Base-by-base conservation (phyloP, 2,329 filamentous ascomycete genomes). In the Ceratocystis destructans region DNA sequence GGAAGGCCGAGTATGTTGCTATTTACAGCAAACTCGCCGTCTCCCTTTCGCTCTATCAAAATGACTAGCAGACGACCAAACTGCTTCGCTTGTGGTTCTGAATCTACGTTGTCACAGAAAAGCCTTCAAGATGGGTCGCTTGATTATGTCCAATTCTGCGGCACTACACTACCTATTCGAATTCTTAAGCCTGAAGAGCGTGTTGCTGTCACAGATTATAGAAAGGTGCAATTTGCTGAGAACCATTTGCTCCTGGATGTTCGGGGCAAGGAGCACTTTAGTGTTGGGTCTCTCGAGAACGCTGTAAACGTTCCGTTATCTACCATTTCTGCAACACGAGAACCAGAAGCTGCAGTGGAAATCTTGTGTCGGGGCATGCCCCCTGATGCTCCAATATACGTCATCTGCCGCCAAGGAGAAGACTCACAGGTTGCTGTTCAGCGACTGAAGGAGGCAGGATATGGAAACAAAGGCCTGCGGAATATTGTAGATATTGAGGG, bases 131-230 rank as follows among this genome's bases (percentile, higher is more conserved):
- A 80, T 0, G 87, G 88, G 0, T 86, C 83, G 4, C 78, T 92
- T 61, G 90, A 96, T 73, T 97, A 97, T 73, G 81, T 88, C 0
- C 84, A 87, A 64, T 96, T 97, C 73, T 97, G 93, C 72, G 91
- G 92, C 3, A 80, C 84, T 0, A 74, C 76, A 1, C 69, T 73
- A 62, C 81, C 84, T 0, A 77, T 87, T 20, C 22, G 50, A 8
- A 69, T 87, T 2, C 79, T 96, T 0, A 73, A 71, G 5, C 76
- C 83, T 0, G 79, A 85, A 0, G 87, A 94, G 70, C 82, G 91
- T 7, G 80, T 96, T 44, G 82, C 84, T 0, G 85, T 85, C 0
- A 71, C 75, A 0, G 80, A 87, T 4, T 92, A 90, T 70, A 20
- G 66, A 70, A 5, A 63, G 73, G 5, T 62, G 7, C 69, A 68